A percentile compares a stretch with the other conserved stretches of the same genome.
Evolutionary conservation across 2,329 filamentous ascomycete species (phyloP).

Genomic region (Colletotrichum siamense): DNA sequence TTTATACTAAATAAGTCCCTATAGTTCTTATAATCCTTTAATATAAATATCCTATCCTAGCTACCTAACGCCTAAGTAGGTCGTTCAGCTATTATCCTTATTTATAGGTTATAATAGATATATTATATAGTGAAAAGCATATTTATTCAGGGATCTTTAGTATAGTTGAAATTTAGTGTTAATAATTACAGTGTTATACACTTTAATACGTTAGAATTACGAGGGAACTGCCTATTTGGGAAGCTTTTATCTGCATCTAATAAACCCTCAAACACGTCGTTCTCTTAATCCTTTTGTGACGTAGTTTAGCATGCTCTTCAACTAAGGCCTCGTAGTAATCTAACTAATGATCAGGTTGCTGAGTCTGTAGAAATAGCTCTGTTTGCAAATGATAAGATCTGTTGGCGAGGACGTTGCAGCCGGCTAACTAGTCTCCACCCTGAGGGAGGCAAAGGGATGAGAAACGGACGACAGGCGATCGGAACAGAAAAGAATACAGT

Average conservation of each 20-base stretch:
- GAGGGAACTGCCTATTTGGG: rapidly evolving
- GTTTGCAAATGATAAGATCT: neutral
- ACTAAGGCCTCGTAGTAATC: neutral
- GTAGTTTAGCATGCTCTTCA: neutral
- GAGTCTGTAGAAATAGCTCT: rapidly evolving
- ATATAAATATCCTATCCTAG: too few species aligned
- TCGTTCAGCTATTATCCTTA: too few species aligned
- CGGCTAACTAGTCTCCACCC: too few species aligned
- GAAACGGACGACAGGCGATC: neutral
- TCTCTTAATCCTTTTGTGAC: neutral
- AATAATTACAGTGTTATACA: neutral
- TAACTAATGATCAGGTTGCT: neutral
- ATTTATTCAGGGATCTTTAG: neutral
- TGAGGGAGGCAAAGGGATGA: too few species aligned
- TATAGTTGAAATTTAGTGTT: rapidly evolving
- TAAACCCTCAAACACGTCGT: neutral
- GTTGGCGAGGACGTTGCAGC: too few species aligned
- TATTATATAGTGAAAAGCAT: neutral
- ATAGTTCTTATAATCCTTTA: too few species aligned
- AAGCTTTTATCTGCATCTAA: rapidly evolving
- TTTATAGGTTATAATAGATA: too few species aligned
- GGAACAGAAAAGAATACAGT: neutral
- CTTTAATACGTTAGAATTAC: neutral
- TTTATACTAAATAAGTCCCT: too few species aligned
- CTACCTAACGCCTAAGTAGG: too few species aligned